Percentiles rank a stretch among this genome's conserved stretches.
phyloP scores from a whole-genome alignment of 202 grass and related monocot genomes.

The Hordeum pubiflorum region DNA sequence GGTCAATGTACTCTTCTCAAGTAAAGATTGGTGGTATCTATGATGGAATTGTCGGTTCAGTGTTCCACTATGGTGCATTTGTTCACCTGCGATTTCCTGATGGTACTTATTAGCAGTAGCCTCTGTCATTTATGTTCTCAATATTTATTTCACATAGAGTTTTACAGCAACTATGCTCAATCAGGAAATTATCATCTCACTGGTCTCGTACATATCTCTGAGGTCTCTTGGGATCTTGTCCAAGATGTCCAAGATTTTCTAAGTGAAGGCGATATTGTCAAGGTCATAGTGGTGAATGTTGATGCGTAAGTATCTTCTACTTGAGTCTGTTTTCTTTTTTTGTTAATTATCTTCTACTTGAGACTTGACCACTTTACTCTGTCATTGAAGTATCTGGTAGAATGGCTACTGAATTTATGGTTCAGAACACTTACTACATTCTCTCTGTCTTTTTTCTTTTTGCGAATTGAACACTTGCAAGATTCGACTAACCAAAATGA shows the following conservation, averaged over 20 bases:
- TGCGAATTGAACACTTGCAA: not conserved
- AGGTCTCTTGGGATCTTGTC: slow-evolving; percentile 93
- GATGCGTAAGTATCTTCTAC: slow-evolving; percentile 45
- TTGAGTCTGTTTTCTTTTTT: too few relatives aligned
- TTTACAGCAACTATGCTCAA: slow-evolving; percentile 7
- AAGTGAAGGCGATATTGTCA: slow-evolving; percentile 62
- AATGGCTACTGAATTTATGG: not conserved
- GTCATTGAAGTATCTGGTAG: not conserved
- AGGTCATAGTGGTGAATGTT: slow-evolving; percentile 66
- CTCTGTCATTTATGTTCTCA: not conserved
- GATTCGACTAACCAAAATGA: not conserved
- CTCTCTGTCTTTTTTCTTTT: too few relatives aligned
- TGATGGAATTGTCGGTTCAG: slow-evolving; percentile 59
- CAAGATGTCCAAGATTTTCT: slow-evolving; percentile 83
- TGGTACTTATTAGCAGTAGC: slow-evolving; percentile 39
- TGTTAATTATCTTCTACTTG: too few relatives aligned
- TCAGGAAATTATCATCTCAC: slow-evolving; percentile 69
- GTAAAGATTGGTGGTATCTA: slow-evolving; percentile 50
- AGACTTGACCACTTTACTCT: not conserved
- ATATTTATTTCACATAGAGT: not conserved
- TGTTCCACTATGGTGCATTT: slow-evolving; percentile 85
- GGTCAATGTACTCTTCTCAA: slow-evolving; percentile 49
- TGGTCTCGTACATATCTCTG: slow-evolving; percentile 87
- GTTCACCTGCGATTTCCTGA: slow-evolving; percentile 75
- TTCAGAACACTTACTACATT: not conserved